Base-by-base conservation (phyloP, 2,329 filamentous ascomycete species). In the Fusarium sulawesiense region DNA sequence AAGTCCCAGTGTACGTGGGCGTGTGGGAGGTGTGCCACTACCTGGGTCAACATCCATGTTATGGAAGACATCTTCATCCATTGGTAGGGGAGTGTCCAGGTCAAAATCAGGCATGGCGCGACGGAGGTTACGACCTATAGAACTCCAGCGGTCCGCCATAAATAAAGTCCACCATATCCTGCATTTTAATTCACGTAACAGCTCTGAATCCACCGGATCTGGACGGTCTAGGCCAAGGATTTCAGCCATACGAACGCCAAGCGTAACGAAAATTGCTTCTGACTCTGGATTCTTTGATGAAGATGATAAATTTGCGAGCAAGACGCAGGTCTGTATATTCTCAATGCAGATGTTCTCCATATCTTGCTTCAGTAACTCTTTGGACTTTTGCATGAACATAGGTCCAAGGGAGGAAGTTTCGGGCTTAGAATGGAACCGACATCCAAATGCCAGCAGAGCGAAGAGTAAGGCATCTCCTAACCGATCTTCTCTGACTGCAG, bases 71-170 rank as follows among this genome's bases (percentile, higher is more conserved):
- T 59, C 56, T 40, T 59, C 56, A 56, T 59, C 50, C 56, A 59
- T 56, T 29, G 56, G 56, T 12, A 59, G 50, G 3, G 56, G 56
- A 46, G 50, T 59, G 5, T 59, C 56, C 50, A 37, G 49, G 18
- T 56, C 42, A 56, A 56, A 56, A 25, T 59, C 56, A 6, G 56
- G 56, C 56, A 59, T 56, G 16, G 56, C 56, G 20, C 56, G 56
- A 9, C 56, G 56, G 16, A 59, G 56, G 29, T 56, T 56, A 14
- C 56, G 56, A 10, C 57, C 57, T 20, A 60, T 45, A 27, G 57
- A 60, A 7, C 57, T 60, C 57, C 51, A 60, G 14, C 57, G 57
- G 18, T 60, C 57, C 8, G 57, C 57, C 57, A 60, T 60, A 25
- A 56, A 60, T 5, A 56, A 32, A 2, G 57, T 60, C 51, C 57